Evolutionary conservation across 352 stramenopile genomes (phyloP), one percentile per base, ranked within the genome.

Genomic region (Phytophthora ohioensis): DNA sequence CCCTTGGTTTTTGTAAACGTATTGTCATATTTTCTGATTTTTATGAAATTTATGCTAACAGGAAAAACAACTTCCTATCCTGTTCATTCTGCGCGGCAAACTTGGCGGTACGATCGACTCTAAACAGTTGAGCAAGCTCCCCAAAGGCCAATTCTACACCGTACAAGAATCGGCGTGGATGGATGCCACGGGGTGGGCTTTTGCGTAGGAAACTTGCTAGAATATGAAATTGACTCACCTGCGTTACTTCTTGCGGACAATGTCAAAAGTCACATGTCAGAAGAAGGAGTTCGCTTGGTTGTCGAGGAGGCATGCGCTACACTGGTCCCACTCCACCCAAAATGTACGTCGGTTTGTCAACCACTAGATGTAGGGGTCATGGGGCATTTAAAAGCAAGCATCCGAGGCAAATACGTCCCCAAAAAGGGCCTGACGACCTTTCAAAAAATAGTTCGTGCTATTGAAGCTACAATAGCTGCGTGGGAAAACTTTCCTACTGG

Each of bases 181-280:
- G 45, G 46, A 57, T 27, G 35, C 47, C 7, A 30, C 13, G 10
- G 49, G 39, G 1, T 61, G 41, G 60, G 13, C 43, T 55, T 57
- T 42, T 57, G 61, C 21, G 36, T 34, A 43, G 35, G 56, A 61
- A 48, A 62, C 5, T 7, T 66, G 7, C 12, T 71, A 47, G 54
- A 71, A 21, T 71, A 46, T 46, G 32, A 67, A 34, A 48, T 71
- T 38, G 47, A 59, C 4, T 12, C n/a, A 31, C 56, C 64, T 11
- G 49, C 57, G 6, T 17, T 76, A n/a, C 56, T 76, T 34, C 58
- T 72, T 46, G 51, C 68, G 3, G 64, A 73, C 48, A 73, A 70
- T 57, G 73, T 73, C 47, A 17, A 57, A 64, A 38, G 38, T 42
- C 63, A 76, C 36, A 64, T 73, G 11, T 72, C 56, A 17, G 17